Base-by-base conservation (phyloP, 495 filamentous ascomycete genomes). In the Hypoxylon trugodes region DNA sequence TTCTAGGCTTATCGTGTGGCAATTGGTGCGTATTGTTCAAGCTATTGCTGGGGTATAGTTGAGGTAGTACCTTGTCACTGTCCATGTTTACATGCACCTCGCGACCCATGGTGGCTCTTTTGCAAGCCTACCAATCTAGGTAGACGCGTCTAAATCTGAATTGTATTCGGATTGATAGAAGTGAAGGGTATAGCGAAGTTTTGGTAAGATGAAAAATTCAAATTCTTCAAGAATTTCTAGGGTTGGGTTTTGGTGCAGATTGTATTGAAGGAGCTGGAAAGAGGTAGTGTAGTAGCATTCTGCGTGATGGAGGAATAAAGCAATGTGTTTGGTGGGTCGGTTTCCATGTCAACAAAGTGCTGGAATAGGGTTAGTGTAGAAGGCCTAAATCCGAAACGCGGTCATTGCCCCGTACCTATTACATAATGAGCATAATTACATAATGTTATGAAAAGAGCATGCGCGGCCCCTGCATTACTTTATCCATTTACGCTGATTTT, bases 41-140 rank as follows among this genome's bases (percentile, higher is more conserved):
- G 24, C 18, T n/a, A 36, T 40, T 32, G 19, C 7, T 19, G n/a
- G 1, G 12, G 6, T 12, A 16, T 10, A 15, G n/a, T 28, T 37
- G 32, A 6, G 24, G 12, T 24, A 69, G 22, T 65, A 81, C 79
- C 76, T 77, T 71, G 54, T 77, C 74, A 42, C 55, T 66, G 58
- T 73, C 77, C 71, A 71, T 76, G 69, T 74, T 75, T 66, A 70
- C 75, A 67, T 74, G 70, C 52, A 65, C 63, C 47, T 68, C 61
- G 47, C 70, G 61, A 38, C 60, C 61, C 64, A 63, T 60, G 26
- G 55, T 45, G 32, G 68, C 46, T n/a, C n/a, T 22, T 68, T 66
- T 24, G 58, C 5, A 57, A 48, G 25, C 40, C 63, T 73, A 57
- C 64, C 64, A 60, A 73, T 70, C 52, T 8, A 58, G 54, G 46